phyloP scores from a whole-genome alignment of 2,329 filamentous ascomycete genomes.

The Fusarium floridanum region DNA sequence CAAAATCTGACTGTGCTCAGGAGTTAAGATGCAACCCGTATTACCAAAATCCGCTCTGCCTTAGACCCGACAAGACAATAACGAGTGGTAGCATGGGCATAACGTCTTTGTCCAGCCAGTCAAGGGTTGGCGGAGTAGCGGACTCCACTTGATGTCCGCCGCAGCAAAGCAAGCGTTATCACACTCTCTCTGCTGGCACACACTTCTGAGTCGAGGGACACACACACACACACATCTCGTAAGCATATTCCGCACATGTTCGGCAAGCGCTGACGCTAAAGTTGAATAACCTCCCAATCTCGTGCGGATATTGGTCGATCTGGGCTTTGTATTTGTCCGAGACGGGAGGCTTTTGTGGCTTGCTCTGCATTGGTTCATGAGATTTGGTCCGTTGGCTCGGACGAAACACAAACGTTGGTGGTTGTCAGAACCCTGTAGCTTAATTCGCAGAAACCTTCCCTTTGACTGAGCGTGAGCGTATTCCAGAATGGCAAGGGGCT shows the following conservation, averaged over 20 bases:
- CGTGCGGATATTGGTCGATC: constrained; percentile 33
- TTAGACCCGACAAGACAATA: constrained; percentile 16
- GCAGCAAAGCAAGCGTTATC: constrained; percentile 6
- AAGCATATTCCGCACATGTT: constrained; percentile 39
- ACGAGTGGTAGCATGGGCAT: constrained; percentile 33
- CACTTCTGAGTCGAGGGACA: neutral
- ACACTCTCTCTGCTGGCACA: neutral
- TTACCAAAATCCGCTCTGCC: constrained; percentile 37
- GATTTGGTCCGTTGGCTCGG: constrained; percentile 33
- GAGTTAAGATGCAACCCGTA: constrained; percentile 33
- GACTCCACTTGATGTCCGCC: constrained; percentile 45
- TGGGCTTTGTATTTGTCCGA: constrained; percentile 11
- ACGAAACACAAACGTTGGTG: constrained; percentile 8
- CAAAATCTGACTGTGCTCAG: constrained; percentile 25
- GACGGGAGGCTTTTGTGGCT: constrained; percentile 15
- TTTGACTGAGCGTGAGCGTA: neutral
- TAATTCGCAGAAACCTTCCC: neutral
- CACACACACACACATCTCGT: constrained; percentile 30
- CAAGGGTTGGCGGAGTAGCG: constrained; percentile 34
- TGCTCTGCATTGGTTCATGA: constrained; percentile 8
- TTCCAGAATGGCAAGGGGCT: neutral
- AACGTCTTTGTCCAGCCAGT: constrained; percentile 30
- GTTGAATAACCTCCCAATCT: constrained; percentile 22
- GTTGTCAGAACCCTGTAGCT: constrained; percentile 11
- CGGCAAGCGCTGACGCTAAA: constrained; percentile 38